phyloP scores from a whole-genome alignment of 371 early-diverging fungal species.

The Apophysomyces trapeziformis region DNA sequence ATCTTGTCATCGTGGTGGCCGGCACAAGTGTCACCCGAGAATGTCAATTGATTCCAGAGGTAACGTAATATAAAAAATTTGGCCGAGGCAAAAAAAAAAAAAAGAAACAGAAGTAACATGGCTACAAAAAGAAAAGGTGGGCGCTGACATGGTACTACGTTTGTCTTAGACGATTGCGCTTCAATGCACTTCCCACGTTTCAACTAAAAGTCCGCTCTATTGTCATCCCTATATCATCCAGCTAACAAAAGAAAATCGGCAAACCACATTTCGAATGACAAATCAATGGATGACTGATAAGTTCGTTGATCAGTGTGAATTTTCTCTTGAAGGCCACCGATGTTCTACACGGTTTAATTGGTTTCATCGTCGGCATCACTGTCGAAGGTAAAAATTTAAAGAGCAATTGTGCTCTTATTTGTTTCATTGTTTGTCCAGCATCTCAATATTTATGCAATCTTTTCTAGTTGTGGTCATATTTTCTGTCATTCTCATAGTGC shows the following conservation, averaged over 20 bases:
- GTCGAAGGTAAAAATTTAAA: constrained; percentile 24
- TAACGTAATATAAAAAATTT: neutral
- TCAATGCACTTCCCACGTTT: neutral
- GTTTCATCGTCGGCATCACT: constrained; percentile 30
- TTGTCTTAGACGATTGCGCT: neutral
- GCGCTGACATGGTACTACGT: neutral
- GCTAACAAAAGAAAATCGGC: constrained; percentile 19
- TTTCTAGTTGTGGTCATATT: constrained; percentile 28
- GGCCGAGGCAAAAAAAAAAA: neutral
- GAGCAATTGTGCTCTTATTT: neutral
- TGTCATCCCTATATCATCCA: constrained; percentile 28
- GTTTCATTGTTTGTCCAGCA: neutral
- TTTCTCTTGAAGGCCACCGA: neutral
- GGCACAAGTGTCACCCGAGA: constrained; percentile 26
- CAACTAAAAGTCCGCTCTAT: neutral
- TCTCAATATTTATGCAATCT: constrained; percentile 3
- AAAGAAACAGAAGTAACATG: neutral
- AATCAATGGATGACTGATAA: constrained; percentile 27
- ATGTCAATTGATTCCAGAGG: constrained; percentile 16
- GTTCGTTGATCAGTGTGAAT: constrained; percentile 23
- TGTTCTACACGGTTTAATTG: constrained; percentile 23
- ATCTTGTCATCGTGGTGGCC: constrained; percentile 20
- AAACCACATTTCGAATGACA: constrained; percentile 20
- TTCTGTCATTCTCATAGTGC: constrained; percentile 31
- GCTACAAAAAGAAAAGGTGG: neutral